Conservation (phyloP, 1,284 basidiomycete species). For the Chondrostereum purpureum region DNA sequence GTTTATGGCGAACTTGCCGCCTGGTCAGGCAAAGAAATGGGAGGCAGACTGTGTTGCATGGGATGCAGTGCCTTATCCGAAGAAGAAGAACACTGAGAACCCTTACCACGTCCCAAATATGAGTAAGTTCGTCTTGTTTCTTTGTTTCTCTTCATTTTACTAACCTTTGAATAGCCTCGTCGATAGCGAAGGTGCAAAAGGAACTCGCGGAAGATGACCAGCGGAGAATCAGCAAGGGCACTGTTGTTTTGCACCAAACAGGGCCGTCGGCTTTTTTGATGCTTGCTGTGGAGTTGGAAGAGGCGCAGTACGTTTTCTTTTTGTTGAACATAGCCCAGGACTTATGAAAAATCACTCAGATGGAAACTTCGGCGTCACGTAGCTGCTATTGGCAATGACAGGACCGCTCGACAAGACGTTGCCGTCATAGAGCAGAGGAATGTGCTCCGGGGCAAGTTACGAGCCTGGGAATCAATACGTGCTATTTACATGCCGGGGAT, state of each 20-base stretch:
- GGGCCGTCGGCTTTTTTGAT: conserved; percentile 1
- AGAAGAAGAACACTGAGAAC: no score
- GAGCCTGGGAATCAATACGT: no score
- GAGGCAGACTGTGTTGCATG: conserved; percentile 5
- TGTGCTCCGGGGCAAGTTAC: no score
- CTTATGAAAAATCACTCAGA: no score
- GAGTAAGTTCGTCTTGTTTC: neutral
- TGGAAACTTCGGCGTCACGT: no score
- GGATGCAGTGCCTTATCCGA: no score
- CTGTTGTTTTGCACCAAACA: neutral
- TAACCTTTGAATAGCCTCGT: neutral
- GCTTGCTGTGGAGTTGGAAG: conserved; percentile 4
- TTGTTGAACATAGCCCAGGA: neutral
- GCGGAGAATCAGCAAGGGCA: neutral
- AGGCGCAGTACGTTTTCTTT: conserved; percentile 2
- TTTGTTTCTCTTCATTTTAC: neutral
- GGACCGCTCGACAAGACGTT: no score
- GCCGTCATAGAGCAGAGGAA: no score
- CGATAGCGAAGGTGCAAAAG: conserved; percentile 1
- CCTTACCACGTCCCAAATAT: conserved; percentile 11
- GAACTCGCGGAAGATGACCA: conserved; percentile 1
- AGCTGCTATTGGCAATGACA: no score
- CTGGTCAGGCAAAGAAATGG: conserved; percentile 6
- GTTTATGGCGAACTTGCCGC: conserved; percentile 3
- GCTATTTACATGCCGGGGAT: no score